These are phyloP conservation scores for Pholiota molesta DNA, from an alignment of 768 basidiomycete genomes.

Conservation along the genomic window DNA sequence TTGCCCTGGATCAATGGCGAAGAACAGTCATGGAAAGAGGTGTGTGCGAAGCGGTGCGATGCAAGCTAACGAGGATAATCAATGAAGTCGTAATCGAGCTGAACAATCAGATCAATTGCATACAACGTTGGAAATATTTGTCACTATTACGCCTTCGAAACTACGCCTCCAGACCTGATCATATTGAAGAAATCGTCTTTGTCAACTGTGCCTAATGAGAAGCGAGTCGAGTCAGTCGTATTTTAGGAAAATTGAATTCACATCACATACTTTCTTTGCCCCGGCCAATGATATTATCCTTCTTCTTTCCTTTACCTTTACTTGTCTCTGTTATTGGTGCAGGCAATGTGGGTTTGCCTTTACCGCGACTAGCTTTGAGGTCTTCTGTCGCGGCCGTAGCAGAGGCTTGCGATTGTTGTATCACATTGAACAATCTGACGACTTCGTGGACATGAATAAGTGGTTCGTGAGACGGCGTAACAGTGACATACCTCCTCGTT, in stretches of 20 bases:
- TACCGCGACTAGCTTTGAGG: constrained; percentile 63
- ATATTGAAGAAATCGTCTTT: constrained; percentile 82
- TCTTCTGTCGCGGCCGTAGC: constrained; percentile 55
- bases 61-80: constrained; percentile 11
- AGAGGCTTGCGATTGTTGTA: constrained; percentile 77
- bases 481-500: constrained; percentile 68
- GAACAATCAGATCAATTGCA: constrained; percentile 12
- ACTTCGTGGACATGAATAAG: constrained; percentile 41
- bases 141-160: constrained; percentile 61
- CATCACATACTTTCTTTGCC: constrained; percentile 56
- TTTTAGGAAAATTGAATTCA: neutral
- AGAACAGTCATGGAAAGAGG: neutral
- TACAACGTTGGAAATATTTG: constrained; percentile 18
- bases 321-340: constrained; percentile 57
- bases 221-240: constrained; percentile 9
- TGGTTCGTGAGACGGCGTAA: neutral
- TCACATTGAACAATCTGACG: constrained; percentile 85
- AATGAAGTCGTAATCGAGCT: constrained; percentile 6
- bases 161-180: constrained; percentile 80
- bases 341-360: constrained; percentile 73
- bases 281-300: constrained; percentile 54
- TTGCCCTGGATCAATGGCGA: neutral
- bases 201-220: constrained; percentile 52
- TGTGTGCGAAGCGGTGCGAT: too few species aligned
- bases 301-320: constrained; percentile 56